A percentile compares a stretch with the other conserved stretches of the same genome.
Evolutionary conservation across 2,329 filamentous ascomycete genomes (phyloP).

Genomic region (Leptodontidium sp.): DNA sequence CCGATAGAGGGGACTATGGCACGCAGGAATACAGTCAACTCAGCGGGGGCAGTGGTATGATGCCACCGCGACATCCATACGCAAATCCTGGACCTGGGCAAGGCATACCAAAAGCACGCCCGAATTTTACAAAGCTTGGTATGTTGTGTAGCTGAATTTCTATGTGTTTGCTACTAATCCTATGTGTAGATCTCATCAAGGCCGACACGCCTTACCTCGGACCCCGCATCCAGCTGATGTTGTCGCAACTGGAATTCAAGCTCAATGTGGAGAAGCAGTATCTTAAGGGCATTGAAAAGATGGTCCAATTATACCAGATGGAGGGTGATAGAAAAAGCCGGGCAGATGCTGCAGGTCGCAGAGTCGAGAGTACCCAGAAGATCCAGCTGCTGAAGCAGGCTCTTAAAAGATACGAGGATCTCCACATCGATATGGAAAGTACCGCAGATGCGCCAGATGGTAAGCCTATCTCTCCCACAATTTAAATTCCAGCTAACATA

Average conservation of each 20-base stretch:
- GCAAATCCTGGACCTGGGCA: conserved; percentile 74
- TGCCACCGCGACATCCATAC: conserved; percentile 84
- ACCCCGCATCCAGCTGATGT: conserved; percentile 97
- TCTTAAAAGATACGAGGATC: conserved; percentile 94
- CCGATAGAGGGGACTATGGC: conserved; percentile 71
- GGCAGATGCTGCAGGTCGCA: conserved; percentile 86
- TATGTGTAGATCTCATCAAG: conserved; percentile 87
- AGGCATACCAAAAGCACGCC: conserved; percentile 75
- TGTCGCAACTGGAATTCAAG: conserved; percentile 98
- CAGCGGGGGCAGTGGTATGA: conserved; percentile 73
- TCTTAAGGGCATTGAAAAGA: conserved; percentile 98
- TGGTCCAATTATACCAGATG: conserved; percentile 97
- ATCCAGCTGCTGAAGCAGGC: conserved; percentile 95
- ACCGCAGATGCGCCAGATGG: conserved; percentile 80
- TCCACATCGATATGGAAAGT: conserved; percentile 90
- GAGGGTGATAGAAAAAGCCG: conserved; percentile 97
- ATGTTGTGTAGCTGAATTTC: conserved; percentile 47
- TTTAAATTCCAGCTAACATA: conserved; percentile 24
- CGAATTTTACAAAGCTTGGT: conserved; percentile 98
- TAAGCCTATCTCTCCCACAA: conserved; percentile 53
- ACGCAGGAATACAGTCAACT: conserved; percentile 62
- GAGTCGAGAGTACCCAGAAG: conserved; percentile 97
- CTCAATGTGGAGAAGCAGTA: conserved; percentile 99
- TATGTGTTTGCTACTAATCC: conserved; percentile 30
- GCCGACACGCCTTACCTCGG: conserved; percentile 96